phyloP scores from a whole-genome alignment of 2,329 filamentous ascomycete genomes.

The Xylaria sp. region DNA sequence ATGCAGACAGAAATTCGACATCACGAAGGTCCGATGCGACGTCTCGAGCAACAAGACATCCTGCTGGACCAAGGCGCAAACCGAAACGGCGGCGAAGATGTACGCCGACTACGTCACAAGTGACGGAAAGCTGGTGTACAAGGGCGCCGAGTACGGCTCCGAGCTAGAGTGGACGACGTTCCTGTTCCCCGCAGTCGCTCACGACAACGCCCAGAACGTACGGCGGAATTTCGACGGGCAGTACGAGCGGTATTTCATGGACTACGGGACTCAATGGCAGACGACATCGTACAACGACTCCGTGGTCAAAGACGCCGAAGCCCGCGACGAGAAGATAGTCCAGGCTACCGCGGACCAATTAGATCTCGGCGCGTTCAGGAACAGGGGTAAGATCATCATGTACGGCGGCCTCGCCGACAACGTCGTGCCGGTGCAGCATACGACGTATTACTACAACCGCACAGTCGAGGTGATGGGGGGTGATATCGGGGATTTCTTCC shows the following conservation, averaged over 20 bases:
- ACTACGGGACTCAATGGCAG: conserved; percentile 34
- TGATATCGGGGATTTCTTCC: conserved; percentile 54
- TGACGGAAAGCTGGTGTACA: conserved; percentile 38
- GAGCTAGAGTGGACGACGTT: conserved; percentile 42
- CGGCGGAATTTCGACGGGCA: conserved; percentile 38
- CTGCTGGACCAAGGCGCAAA: conserved; percentile 49
- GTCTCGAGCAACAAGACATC: conserved; percentile 32
- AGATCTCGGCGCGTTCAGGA: conserved; percentile 38
- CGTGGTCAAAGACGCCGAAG: conserved; percentile 33
- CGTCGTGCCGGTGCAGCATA: conserved; percentile 37
- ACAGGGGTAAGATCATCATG: conserved; percentile 41
- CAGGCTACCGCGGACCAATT: conserved; percentile 39
- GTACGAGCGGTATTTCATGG: conserved; percentile 39
- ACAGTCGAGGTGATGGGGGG: conserved; percentile 37
- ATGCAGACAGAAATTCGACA: conserved; percentile 43
- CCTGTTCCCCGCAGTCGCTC: conserved; percentile 33
- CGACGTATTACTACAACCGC: conserved; percentile 38
- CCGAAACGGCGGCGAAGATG: conserved; percentile 40
- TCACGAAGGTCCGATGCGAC: conserved; percentile 44
- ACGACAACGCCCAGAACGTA: conserved; percentile 29
- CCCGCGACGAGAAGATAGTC: conserved; percentile 31
- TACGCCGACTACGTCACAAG: conserved; percentile 37
- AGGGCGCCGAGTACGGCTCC: conserved; percentile 51
- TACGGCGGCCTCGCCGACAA: conserved; percentile 42
- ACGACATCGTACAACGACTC: conserved; percentile 40